These are phyloP conservation scores for Sanghuangporus weigelae DNA, from an alignment of 1,284 basidiomycete genomes.

Conservation along the genomic window DNA sequence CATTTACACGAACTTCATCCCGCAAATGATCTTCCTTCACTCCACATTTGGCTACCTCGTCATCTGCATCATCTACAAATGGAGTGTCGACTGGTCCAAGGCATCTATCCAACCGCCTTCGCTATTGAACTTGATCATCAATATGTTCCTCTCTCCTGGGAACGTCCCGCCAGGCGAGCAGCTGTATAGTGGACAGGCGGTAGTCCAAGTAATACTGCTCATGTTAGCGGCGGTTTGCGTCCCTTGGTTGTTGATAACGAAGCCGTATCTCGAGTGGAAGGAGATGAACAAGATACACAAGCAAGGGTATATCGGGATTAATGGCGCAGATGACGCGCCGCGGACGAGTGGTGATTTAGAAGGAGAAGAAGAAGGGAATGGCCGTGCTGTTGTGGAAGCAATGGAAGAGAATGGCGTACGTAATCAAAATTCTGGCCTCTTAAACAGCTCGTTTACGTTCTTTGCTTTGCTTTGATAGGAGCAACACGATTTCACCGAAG, in stretches of 20 bases:
- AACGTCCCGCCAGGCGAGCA: slow-evolving; percentile 64
- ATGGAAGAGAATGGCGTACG: slow-evolving; percentile 64
- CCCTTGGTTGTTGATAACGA: slow-evolving; percentile 90
- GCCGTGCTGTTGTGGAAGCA: slow-evolving; percentile 65
- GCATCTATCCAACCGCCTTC: slow-evolving; percentile 76
- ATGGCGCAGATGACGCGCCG: slow-evolving; percentile 42
- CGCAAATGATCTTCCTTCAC: slow-evolving; percentile 96
- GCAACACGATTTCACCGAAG: slow-evolving; percentile 87
- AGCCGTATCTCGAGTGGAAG: slow-evolving; percentile 93
- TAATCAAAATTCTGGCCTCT: slow-evolving; percentile 15
- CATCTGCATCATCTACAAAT: slow-evolving; percentile 95
- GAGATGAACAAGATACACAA: slow-evolving; percentile 83
- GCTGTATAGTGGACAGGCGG: slow-evolving; percentile 86
- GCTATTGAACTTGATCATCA: slow-evolving; percentile 92
- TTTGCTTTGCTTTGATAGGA: slow-evolving; percentile 37
- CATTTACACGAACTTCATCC: slow-evolving; percentile 93
- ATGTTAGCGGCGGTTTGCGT: slow-evolving; percentile 85
- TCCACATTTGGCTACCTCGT: slow-evolving; percentile 97
- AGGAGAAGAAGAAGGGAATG: slow-evolving; percentile 84
- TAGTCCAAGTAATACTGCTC: slow-evolving; percentile 79
- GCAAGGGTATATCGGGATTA: slow-evolving; percentile 79
- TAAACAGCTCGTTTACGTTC: slow-evolving; percentile 13
- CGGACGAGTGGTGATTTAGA: slow-evolving; percentile 47
- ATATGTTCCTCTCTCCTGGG: slow-evolving; percentile 90
- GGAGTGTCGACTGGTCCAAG: slow-evolving; percentile 88